phyloP scores from a whole-genome alignment of 129 eudicot genomes.

The Flaveria robusta region DNA sequence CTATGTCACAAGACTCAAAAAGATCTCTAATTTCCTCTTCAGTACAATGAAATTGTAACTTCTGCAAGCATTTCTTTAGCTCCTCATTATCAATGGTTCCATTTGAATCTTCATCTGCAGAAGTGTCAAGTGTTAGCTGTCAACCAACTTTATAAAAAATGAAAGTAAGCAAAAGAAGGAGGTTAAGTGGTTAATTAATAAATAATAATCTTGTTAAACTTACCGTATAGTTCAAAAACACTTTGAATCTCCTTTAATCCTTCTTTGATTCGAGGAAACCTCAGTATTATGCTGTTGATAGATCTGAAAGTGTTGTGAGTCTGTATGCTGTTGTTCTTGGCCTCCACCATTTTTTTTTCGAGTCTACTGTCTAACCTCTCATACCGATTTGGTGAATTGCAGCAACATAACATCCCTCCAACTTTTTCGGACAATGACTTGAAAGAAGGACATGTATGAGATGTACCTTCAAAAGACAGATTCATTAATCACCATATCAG shows the following conservation, averaged over 20 bases:
- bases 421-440: slow-evolving; percentile 56
- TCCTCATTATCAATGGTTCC: slow-evolving; percentile 63
- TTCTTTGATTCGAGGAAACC: slow-evolving; percentile 65
- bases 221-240: slow-evolving; percentile 60
- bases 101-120: slow-evolving; percentile 65
- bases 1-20: slow-evolving; percentile 60
- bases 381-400: slow-evolving; percentile 43
- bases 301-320: slow-evolving; percentile 50
- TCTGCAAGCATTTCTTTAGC: slow-evolving; percentile 64
- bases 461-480: slow-evolving; percentile 39
- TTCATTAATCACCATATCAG: slow-evolving; percentile 17
- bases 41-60: slow-evolving; percentile 45
- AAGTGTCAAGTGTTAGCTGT: slow-evolving; percentile 2
- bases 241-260: slow-evolving; percentile 56
- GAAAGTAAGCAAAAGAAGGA: slow-evolving; percentile 13
- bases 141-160: not conserved
- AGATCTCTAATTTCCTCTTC: slow-evolving; percentile 67
- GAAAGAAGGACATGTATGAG: slow-evolving; percentile 37
- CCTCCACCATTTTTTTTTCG: slow-evolving; percentile 65
- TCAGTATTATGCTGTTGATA: slow-evolving; percentile 62
- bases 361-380: slow-evolving; percentile 58
- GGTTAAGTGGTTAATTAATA: not conserved
- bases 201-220: slow-evolving; percentile 15
- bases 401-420: slow-evolving; percentile 53
- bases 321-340: slow-evolving; percentile 43